Conservation (phyloP, 169 alveolate species). For the Sarcocystis neurona region DNA sequence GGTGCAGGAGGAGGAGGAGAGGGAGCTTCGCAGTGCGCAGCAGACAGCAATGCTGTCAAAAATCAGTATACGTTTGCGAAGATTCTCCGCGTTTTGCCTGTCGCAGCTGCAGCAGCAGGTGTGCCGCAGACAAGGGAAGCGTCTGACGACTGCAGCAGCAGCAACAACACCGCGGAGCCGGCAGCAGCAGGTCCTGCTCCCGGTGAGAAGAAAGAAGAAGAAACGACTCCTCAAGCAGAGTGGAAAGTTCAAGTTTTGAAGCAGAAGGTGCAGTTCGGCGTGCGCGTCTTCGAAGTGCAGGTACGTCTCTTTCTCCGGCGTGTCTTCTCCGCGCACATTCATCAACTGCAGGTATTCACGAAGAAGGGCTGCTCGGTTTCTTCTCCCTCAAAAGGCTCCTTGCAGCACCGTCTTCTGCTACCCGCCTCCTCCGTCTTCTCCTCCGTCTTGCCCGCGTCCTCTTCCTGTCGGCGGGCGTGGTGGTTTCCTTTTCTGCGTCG, state of each 20-base stretch:
- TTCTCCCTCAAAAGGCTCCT: background rate
- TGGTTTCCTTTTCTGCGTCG: too few species aligned
- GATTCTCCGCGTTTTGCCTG: background rate
- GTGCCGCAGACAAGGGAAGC: background rate
- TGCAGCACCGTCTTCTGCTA: background rate
- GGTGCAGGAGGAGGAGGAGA: too few species aligned
- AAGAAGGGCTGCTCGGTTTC: background rate
- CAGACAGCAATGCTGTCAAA: background rate
- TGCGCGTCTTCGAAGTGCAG: conserved; percentile 60
- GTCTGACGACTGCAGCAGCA: background rate
- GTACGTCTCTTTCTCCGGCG: conserved; percentile 6
- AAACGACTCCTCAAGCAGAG: too few species aligned
- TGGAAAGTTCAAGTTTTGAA: conserved; percentile 49
- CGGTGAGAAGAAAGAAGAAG: background rate
- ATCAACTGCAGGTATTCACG: background rate
- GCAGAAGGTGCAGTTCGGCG: conserved; percentile 59
- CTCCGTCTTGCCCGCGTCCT: background rate
- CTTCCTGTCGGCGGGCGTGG: background rate
- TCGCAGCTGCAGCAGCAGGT: background rate
- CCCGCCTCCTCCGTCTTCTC: too few species aligned
- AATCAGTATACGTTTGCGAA: conserved; percentile 15
- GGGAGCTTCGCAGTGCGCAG: too few species aligned
- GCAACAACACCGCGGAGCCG: background rate
- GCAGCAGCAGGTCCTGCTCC: background rate
- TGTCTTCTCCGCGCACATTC: background rate